A percentile compares a stretch with the other conserved stretches of the same genome.
These are phyloP conservation scores for Aspergillus biplanus DNA, from an alignment of 495 filamentous ascomycete species.

Conservation along the genomic window DNA sequence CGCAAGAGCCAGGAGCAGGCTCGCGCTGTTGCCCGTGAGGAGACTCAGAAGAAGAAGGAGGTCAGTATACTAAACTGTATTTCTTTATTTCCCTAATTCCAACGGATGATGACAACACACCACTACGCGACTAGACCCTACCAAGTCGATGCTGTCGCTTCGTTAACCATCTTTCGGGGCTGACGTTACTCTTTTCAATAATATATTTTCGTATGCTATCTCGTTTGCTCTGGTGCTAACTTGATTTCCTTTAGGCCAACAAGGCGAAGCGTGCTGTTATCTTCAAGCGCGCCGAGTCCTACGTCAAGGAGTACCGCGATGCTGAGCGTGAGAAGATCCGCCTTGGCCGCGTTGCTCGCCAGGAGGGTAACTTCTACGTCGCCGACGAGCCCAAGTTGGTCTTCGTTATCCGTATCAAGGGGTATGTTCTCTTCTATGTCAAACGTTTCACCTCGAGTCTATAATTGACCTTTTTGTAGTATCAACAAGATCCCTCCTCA, in stretches of 20 bases:
- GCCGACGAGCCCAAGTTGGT: constrained; percentile 93
- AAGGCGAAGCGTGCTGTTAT: constrained; percentile 96
- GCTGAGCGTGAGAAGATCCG: constrained; percentile 98
- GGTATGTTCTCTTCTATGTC: constrained; percentile 47
- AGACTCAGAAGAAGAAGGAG: constrained; percentile 84
- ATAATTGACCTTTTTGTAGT: constrained; percentile 52
- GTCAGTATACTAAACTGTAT: constrained; percentile 57
- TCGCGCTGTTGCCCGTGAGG: constrained; percentile 79
- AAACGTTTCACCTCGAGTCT: constrained; percentile 12
- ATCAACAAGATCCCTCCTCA: constrained; percentile 99
- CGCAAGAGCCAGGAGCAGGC: constrained; percentile 99
- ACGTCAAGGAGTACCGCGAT: constrained; percentile 98
- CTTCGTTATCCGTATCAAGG: constrained; percentile 99
- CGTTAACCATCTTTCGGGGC: constrained; percentile 99
- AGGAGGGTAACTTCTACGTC: constrained; percentile 92
- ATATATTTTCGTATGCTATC: constrained; percentile 23
- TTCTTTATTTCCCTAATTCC: constrained; percentile 31
- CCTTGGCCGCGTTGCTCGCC: constrained; percentile 82
- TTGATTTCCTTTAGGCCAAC: constrained; percentile 64
- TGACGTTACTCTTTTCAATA: constrained; percentile 60
- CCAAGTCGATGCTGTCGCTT: constrained; percentile 91
- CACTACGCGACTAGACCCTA: constrained; percentile 82
- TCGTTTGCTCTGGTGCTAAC: constrained; percentile 45
- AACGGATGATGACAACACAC: constrained; percentile 75
- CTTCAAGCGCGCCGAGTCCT: constrained; percentile 99